Percentiles rank a stretch among this genome's conserved stretches.
phyloP scores from a whole-genome alignment of 2,329 filamentous ascomycete genomes.

The Cadophora malorum region DNA sequence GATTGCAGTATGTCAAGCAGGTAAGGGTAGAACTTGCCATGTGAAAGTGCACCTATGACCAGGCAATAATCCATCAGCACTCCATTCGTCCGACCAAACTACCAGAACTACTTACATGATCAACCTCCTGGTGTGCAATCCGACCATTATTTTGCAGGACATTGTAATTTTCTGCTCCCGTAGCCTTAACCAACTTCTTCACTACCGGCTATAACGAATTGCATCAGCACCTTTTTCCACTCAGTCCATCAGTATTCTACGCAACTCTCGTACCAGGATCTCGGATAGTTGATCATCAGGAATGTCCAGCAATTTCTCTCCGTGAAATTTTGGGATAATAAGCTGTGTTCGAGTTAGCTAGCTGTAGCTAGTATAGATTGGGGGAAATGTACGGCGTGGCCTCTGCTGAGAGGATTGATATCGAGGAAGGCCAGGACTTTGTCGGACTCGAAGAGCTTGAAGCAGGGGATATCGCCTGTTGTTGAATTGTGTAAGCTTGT shows the following conservation, averaged over 20 bases:
- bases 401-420: conserved; percentile 86
- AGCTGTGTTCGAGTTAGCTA: conserved; percentile 57
- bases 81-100: background rate
- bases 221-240: conserved; percentile 23
- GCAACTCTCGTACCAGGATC: conserved; percentile 66
- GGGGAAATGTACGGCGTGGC: conserved; percentile 74
- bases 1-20: conserved; percentile 11
- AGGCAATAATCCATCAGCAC: background rate
- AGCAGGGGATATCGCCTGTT: conserved; percentile 89
- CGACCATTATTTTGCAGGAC: conserved; percentile 95
- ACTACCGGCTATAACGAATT: conserved; percentile 67
- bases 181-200: conserved; percentile 83
- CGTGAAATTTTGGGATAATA: conserved; percentile 94
- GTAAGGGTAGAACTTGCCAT: conserved; percentile 63
- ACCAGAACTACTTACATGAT: conserved; percentile 70
- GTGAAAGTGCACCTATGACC: conserved; percentile 84
- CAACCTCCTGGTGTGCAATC: conserved; percentile 89
- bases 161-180: conserved; percentile 84
- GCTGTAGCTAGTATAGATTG: background rate
- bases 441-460: conserved; percentile 95
- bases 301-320: conserved; percentile 88
- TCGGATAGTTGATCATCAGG: conserved; percentile 87
- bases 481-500: conserved; percentile 12
- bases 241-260: background rate
- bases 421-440: conserved; percentile 96